Conservation (phyloP, 129 eudicot species). For the Apium graveolens region DNA sequence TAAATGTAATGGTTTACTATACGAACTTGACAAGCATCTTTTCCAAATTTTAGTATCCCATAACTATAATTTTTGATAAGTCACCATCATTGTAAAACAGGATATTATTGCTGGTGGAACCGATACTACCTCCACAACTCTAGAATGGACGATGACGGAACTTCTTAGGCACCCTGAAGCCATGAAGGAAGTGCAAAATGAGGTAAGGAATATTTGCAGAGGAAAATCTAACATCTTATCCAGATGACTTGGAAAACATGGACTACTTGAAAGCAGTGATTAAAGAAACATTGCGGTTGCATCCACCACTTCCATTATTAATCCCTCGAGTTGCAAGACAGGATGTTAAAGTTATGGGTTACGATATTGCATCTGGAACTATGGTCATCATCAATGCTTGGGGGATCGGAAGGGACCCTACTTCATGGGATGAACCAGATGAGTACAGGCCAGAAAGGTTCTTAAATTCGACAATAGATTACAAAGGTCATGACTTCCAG, state of each 20-base stretch:
- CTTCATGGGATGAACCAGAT: constrained; percentile 10
- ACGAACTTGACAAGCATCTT: background rate
- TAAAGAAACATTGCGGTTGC: constrained; percentile 2
- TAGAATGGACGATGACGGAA: constrained; percentile 16
- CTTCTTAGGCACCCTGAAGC: constrained; percentile 7
- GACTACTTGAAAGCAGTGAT: constrained; percentile 10
- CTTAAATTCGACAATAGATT: constrained; percentile 29
- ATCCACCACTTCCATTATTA: constrained; percentile 9
- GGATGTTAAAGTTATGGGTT: constrained; percentile 12
- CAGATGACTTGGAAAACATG: constrained; percentile 7
- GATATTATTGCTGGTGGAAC: constrained; percentile 16
- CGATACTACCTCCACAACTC: constrained; percentile 13
- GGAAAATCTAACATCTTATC: constrained; percentile 5
- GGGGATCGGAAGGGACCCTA: constrained; percentile 15
- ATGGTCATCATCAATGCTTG: constrained; percentile 5
- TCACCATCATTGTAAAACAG: constrained; percentile 6
- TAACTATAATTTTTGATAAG: background rate
- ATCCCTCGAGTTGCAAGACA: background rate
- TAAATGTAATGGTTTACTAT: background rate
- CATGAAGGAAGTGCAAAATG: constrained; percentile 13
- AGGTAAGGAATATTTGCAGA: background rate
- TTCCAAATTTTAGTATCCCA: background rate
- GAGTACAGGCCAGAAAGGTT: constrained; percentile 25
- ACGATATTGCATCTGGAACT: constrained; percentile 16
- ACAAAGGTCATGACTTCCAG: constrained; percentile 8